phyloP scores from a whole-genome alignment of 179 eudicot genomes.

The Actinidia polygama region DNA sequence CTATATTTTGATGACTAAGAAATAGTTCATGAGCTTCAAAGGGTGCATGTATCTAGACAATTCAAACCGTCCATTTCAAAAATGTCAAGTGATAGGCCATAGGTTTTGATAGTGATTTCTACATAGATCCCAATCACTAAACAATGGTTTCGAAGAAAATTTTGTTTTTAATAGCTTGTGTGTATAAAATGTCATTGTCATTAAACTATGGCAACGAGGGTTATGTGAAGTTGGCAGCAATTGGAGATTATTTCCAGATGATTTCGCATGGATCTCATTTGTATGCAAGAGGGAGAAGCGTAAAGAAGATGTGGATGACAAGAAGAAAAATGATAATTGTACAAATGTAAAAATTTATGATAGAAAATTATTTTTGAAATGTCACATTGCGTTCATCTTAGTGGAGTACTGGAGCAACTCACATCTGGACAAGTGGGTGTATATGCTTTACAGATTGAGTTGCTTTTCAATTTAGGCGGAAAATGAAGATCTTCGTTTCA shows the following conservation, averaged over 20 bases:
- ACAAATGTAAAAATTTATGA: too few relatives aligned
- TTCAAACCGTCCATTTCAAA: slow-evolving; percentile 5
- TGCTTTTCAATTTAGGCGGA: too few relatives aligned
- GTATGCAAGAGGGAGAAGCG: neutral
- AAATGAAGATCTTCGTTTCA: too few relatives aligned
- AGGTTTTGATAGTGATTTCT: neutral
- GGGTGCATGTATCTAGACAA: slow-evolving; percentile 20
- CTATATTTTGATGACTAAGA: slow-evolving; percentile 6
- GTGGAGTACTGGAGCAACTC: too few relatives aligned
- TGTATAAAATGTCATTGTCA: neutral
- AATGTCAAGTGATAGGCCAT: neutral
- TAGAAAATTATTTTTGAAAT: too few relatives aligned
- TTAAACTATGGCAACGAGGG: neutral
- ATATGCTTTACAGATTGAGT: too few relatives aligned
- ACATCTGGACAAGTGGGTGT: too few relatives aligned
- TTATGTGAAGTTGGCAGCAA: slow-evolving; percentile 4
- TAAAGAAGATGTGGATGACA: neutral
- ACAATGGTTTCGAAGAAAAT: neutral
- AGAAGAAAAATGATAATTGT: too few relatives aligned
- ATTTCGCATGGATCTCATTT: slow-evolving; percentile 18
- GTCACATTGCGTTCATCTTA: too few relatives aligned
- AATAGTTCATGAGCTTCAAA: neutral
- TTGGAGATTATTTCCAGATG: neutral
- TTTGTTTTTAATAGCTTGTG: neutral
- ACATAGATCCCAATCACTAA: neutral